A percentile compares a stretch with the other conserved stretches of the same genome.
Conservation (phyloP, 208 protist species). For the Tetramitus jugosus region DNA sequence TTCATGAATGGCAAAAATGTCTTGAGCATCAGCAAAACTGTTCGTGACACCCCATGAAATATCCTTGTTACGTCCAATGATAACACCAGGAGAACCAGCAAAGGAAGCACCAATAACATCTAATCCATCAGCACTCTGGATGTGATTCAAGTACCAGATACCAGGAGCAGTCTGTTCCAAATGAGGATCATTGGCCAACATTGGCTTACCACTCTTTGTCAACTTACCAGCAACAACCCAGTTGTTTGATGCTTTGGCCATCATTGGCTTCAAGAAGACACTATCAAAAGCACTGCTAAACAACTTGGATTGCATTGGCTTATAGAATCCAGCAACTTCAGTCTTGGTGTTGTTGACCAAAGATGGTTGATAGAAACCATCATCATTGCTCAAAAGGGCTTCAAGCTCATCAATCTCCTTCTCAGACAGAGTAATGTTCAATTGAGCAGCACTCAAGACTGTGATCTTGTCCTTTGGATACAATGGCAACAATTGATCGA, state of each 20-base stretch:
- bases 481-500: conserved; percentile 10
- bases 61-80: conserved; percentile 18
- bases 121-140: background rate
- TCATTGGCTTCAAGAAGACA: background rate
- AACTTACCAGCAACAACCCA: background rate
- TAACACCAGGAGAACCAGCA: conserved; percentile 12
- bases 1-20: conserved; percentile 15
- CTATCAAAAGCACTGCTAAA: background rate
- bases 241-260: background rate
- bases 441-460: background rate
- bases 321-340: background rate
- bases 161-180: background rate
- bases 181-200: conserved; percentile 22
- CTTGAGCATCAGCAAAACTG: conserved; percentile 10
- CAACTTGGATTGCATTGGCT: background rate
- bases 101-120: conserved; percentile 5
- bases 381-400: background rate
- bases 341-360: background rate
- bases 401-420: background rate
- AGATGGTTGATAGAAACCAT: background rate
- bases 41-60: conserved; percentile 24
- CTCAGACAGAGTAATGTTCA: background rate
- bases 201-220: background rate
- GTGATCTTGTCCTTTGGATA: background rate
- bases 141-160: conserved; percentile 12